Base-by-base conservation (phyloP, 78 protist species). In the Capsaspora owczarzaki region DNA sequence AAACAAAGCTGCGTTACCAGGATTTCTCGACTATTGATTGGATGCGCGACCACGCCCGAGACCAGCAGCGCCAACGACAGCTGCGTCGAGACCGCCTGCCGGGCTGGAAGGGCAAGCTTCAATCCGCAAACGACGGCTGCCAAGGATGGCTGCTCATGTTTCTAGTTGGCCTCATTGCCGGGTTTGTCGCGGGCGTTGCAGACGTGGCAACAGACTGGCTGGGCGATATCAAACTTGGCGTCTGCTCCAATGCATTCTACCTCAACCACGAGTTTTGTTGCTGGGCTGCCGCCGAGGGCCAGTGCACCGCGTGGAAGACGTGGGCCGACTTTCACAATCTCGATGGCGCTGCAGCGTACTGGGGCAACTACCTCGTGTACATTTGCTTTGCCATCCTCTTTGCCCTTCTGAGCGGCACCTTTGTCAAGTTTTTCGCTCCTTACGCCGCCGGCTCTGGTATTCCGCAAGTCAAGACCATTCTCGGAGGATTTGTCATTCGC, bases 391-490 rank as follows among this genome's bases (percentile, higher is more conserved):
- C 43, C 41, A 3, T 35, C 16, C 71, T 12, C 38, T 53, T 74
- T 44, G 86, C 86, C 35, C 0, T 61, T 1, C 33, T 47, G 23
- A 43, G 69, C 31, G 85, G 76, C 35, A 0, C 53, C 5, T 0
- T 47, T 12, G 91, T 87, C 33, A 31, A 12, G 3, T 20, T 0
- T 5, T 46, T 51, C n/a, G 76, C 74, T 1, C 86, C 86, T 14
- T 78, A 63, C 43, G 79, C 88, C 27, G 70, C 77, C 23, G 92
- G 92, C 25, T 42, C 75, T 37, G 92, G 92, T 37, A 74, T 89
- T 35, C 89, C 92, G 1, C 89, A 89, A 75, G 61, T 78, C 49
- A 89, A 89, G 74, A 75, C 82, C 40, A 66, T 85, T 49, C 60
- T 85, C 51, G 27, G 78, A 61, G 93, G 93, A 38, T 42, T 82